These are phyloP conservation scores for Phytomonas serpens DNA, from an alignment of 208 protist species.

Conservation along the genomic window DNA sequence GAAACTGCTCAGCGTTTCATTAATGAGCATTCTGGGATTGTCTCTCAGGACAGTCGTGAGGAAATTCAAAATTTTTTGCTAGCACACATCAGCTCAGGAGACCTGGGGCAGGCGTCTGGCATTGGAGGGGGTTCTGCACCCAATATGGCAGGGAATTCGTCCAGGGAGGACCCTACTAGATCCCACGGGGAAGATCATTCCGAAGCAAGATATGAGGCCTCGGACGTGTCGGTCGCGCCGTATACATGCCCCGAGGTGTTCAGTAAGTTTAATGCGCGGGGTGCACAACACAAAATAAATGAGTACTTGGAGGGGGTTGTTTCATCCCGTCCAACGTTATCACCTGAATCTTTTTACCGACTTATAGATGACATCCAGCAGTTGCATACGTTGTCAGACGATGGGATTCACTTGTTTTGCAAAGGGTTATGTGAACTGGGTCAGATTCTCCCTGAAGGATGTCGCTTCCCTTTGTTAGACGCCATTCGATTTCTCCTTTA, in stretches of 20 bases:
- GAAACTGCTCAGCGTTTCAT: constrained; percentile 88
- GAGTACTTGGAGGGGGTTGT: constrained; percentile 16
- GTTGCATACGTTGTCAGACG: background rate
- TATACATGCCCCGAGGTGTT: constrained; percentile 18
- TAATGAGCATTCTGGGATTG: constrained; percentile 58
- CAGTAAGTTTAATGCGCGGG: constrained; percentile 36
- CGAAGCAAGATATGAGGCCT: background rate
- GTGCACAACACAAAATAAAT: constrained; percentile 48
- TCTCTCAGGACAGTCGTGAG: constrained; percentile 83
- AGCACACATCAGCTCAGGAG: constrained; percentile 38
- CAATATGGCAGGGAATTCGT: background rate
- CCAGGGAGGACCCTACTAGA: background rate
- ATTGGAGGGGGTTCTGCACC: constrained; percentile 10
- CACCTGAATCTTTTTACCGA: background rate
- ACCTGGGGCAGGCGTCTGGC: constrained; percentile 24
- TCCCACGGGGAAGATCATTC: background rate
- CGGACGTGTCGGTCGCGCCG: background rate
- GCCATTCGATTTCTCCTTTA: background rate
- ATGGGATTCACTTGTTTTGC: background rate
- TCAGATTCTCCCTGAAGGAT: background rate
- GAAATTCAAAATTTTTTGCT: constrained; percentile 92
- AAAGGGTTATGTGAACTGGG: background rate
- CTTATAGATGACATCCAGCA: background rate
- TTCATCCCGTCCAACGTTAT: background rate
- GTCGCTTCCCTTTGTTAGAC: background rate